Evolutionary conservation across 2,329 filamentous ascomycete species (phyloP).

Genomic region (Fusarium sp.): DNA sequence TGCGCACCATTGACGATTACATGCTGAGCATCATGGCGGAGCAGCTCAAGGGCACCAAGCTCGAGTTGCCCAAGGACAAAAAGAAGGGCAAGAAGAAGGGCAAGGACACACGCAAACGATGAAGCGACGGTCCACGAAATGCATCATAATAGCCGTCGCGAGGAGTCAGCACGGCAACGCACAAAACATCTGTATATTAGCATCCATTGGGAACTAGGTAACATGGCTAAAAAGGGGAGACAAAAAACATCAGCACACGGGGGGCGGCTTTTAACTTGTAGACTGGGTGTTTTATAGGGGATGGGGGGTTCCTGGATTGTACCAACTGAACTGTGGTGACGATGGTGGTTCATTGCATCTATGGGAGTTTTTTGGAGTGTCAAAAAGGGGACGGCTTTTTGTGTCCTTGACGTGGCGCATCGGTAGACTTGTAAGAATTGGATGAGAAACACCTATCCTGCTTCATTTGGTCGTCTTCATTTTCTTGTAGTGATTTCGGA

Average conservation of each 20-base stretch:
- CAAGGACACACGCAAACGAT: slow-evolving; percentile 67
- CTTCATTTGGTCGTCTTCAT: background rate
- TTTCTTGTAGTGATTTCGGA: background rate
- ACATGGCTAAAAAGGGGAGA: background rate
- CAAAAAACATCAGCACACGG: background rate
- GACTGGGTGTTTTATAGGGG: background rate
- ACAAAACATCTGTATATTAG: background rate
- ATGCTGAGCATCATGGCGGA: slow-evolving; percentile 78
- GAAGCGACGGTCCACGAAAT: background rate
- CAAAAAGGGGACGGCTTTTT: background rate
- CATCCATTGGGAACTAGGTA: background rate
- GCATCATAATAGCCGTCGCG: slow-evolving; percentile 19
- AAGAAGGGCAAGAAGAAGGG: slow-evolving; percentile 72
- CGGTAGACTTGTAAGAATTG: slow-evolving; percentile 1
- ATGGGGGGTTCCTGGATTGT: background rate
- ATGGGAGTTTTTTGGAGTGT: background rate
- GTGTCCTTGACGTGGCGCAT: background rate
- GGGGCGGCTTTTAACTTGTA: background rate
- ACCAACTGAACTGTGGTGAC: background rate
- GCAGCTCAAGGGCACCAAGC: slow-evolving; percentile 67
- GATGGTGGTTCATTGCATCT: background rate
- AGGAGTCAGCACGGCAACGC: background rate
- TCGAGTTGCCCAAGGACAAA: slow-evolving; percentile 74
- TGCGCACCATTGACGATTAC: slow-evolving; percentile 78
- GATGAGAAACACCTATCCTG: background rate